These are phyloP conservation scores for Mycena vitilis DNA, from an alignment of 768 basidiomycete genomes.

Conservation along the genomic window DNA sequence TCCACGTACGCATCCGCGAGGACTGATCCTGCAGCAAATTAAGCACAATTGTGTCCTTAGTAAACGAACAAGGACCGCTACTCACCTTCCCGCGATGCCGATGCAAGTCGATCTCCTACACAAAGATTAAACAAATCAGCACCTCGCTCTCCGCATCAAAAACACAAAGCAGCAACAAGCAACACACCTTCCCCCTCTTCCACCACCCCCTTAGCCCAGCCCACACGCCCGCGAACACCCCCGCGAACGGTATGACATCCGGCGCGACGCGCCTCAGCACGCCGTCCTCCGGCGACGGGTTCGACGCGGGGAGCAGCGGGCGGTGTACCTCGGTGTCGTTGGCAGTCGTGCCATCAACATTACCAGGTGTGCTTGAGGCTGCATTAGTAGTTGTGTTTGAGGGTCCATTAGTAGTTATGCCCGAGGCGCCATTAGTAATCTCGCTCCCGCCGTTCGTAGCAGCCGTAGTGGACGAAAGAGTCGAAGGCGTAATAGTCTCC, in stretches of 20 bases:
- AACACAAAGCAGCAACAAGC: too few relatives aligned
- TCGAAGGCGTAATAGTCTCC: too few relatives aligned
- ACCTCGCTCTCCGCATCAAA: too few relatives aligned
- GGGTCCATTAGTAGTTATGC: too few relatives aligned
- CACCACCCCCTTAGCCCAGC: constrained; percentile 37
- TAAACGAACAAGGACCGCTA: too few relatives aligned
- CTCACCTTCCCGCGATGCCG: constrained; percentile 6
- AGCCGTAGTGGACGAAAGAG: too few relatives aligned
- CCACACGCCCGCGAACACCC: constrained; percentile 30
- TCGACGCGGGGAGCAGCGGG: constrained; percentile 54
- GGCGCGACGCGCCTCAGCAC: constrained; percentile 41
- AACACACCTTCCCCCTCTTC: background rate
- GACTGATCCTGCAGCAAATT: constrained; percentile 20
- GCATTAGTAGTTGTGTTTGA: too few relatives aligned
- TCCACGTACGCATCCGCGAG: constrained; percentile 46
- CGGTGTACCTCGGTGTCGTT: constrained; percentile 26
- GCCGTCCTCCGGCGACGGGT: constrained; percentile 43
- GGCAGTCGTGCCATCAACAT: background rate
- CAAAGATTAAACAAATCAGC: background rate
- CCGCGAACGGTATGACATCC: constrained; percentile 56
- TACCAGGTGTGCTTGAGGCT: background rate
- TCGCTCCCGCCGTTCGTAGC: too few relatives aligned
- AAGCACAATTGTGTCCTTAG: background rate
- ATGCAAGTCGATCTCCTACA: background rate
- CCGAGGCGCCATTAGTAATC: too few relatives aligned